Evolutionary conservation across 1,284 basidiomycete genomes (phyloP).

Genomic region (Naganishia liquefaciens): DNA sequence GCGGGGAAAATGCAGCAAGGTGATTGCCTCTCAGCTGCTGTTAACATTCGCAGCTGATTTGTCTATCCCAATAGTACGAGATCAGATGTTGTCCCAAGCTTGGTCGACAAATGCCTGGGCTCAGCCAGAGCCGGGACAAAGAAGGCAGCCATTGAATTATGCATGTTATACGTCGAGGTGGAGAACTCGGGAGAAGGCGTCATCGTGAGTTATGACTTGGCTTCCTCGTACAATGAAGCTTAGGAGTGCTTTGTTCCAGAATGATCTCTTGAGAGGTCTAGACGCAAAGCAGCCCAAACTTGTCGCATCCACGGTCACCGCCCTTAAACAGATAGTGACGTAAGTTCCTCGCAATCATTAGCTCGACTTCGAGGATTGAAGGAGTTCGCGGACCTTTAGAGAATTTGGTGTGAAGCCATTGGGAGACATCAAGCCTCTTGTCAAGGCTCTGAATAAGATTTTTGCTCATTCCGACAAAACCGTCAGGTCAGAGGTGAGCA

Average conservation of each 20-base stretch:
- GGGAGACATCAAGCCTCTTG: conserved; percentile 71
- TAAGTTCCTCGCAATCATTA: conserved; percentile 45
- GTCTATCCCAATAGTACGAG: conserved; percentile 59
- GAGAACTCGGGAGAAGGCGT: conserved; percentile 86
- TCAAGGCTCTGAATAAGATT: conserved; percentile 87
- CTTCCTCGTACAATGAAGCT: neutral
- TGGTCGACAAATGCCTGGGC: conserved; percentile 95
- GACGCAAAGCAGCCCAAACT: conserved; percentile 92
- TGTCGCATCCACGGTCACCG: conserved; percentile 77
- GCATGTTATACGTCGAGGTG: conserved; percentile 87
- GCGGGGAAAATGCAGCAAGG: conserved; percentile 79
- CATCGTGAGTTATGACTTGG: conserved; percentile 66
- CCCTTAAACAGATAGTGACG: conserved; percentile 76
- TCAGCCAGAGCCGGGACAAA: conserved; percentile 90
- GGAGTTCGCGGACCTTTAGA: conserved; percentile 55
- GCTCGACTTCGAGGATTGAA: neutral
- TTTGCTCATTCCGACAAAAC: conserved; percentile 95
- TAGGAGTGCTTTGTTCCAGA: conserved; percentile 56
- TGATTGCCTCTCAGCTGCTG: conserved; percentile 34
- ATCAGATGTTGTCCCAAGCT: conserved; percentile 76
- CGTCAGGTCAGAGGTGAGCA: conserved; percentile 74
- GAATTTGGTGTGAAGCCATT: conserved; percentile 77
- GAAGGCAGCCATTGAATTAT: conserved; percentile 80
- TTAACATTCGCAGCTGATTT: neutral
- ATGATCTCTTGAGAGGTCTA: conserved; percentile 79